phyloP scores from a whole-genome alignment of 2,329 filamentous ascomycete genomes.

The Penicillium sp. region DNA sequence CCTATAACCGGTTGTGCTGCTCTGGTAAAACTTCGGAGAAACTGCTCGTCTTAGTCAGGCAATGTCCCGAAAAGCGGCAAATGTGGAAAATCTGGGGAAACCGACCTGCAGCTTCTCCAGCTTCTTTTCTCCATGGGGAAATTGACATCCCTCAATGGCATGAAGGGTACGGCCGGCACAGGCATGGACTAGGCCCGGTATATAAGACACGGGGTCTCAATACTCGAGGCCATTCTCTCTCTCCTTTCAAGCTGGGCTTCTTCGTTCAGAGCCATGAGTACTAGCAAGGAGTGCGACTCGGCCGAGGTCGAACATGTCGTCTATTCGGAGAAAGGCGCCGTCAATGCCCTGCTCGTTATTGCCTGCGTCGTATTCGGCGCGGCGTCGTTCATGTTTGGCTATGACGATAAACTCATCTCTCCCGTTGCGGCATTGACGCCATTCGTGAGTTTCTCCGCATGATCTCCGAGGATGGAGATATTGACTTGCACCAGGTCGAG shows the following conservation, averaged over 20 bases:
- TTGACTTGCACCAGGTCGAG: constrained; percentile 20
- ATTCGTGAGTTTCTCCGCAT: constrained; percentile 23
- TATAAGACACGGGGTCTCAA: not conserved
- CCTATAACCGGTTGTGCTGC: not conserved
- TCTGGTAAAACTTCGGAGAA: constrained; percentile 22
- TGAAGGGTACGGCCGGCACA: not conserved
- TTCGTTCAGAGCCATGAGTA: constrained; percentile 6
- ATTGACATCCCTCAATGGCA: not conserved
- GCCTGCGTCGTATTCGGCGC: constrained; percentile 30
- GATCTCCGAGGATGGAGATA: not conserved
- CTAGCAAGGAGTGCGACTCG: constrained; percentile 4
- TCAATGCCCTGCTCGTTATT: constrained; percentile 28
- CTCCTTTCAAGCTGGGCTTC: constrained; percentile 7
- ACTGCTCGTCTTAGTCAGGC: constrained; percentile 2
- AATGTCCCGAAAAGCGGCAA: not conserved
- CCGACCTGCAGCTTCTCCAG: not conserved
- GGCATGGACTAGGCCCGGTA: not conserved
- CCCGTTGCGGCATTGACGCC: constrained; percentile 28
- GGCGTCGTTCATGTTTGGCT: constrained; percentile 34
- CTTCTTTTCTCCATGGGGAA: constrained; percentile 16
- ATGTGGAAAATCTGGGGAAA: constrained; percentile 6
- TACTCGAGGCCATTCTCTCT: not conserved
- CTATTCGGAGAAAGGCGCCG: constrained; percentile 14
- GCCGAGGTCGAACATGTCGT: constrained; percentile 24
- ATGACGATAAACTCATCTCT: constrained; percentile 35